A percentile compares a stretch with the other conserved stretches of the same genome.
These are phyloP conservation scores for Tuber aestivum DNA, from an alignment of 495 filamentous ascomycete genomes.

Conservation along the genomic window DNA sequence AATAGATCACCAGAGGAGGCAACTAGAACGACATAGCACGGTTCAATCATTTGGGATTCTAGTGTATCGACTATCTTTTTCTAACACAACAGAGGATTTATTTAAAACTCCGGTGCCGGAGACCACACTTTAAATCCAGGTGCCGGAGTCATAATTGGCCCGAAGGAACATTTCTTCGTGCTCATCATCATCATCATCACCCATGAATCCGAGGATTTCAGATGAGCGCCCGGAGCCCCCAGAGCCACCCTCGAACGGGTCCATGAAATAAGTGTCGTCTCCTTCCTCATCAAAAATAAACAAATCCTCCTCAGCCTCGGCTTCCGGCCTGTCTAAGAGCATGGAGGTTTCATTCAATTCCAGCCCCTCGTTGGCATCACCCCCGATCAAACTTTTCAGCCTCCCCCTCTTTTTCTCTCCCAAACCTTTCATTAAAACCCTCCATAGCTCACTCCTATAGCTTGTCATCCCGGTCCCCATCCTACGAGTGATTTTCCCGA, in stretches of 20 bases:
- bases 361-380: not conserved
- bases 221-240: not conserved
- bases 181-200: constrained; percentile 1
- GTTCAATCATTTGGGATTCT: not conserved
- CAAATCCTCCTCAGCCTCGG: constrained; percentile 8
- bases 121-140: not conserved
- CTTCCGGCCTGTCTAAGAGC: constrained; percentile 8
- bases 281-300: constrained; percentile 2
- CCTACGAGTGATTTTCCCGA: constrained; percentile 7
- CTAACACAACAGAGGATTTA: not conserved
- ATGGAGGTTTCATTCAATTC: constrained; percentile 1
- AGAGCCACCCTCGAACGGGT: not conserved
- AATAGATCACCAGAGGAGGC: not conserved
- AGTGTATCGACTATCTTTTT: not conserved
- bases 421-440: constrained; percentile 13
- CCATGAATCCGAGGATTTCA: constrained; percentile 12
- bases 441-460: constrained; percentile 10
- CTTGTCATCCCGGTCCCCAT: not conserved
- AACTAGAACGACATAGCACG: not conserved
- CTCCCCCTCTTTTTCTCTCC: constrained; percentile 11
- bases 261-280: not conserved
- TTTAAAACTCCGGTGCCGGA: not conserved
- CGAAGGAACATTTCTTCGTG: not conserved
- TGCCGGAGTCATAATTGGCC: not conserved
- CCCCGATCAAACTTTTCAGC: constrained; percentile 18